Evolutionary conservation across 192 early-diverging fungal species (phyloP).

Genomic region (Obelidium mucronatum): DNA sequence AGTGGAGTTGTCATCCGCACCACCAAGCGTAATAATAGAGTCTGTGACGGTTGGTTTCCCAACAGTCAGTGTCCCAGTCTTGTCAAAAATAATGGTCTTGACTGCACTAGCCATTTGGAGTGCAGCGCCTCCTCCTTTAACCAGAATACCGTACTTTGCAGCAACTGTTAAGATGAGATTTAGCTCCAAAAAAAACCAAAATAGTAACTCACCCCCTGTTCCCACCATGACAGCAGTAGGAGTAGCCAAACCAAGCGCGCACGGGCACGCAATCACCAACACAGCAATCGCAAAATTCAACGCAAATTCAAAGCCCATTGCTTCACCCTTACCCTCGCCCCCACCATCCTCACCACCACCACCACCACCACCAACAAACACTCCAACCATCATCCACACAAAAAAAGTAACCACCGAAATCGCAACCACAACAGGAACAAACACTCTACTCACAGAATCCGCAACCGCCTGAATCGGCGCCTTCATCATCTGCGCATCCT

Average conservation of each 20-base stretch:
- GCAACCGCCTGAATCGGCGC: constrained; percentile 95
- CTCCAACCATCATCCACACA: constrained; percentile 67
- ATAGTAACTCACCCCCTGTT: constrained; percentile 69
- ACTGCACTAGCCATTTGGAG: constrained; percentile 71
- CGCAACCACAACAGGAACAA: constrained; percentile 87
- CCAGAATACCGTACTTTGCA: constrained; percentile 91
- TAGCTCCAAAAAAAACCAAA: constrained; percentile 2
- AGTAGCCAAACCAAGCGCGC: constrained; percentile 93
- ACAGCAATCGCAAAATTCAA: constrained; percentile 76
- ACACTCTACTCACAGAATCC: constrained; percentile 84
- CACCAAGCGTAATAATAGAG: neutral
- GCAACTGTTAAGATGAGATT: constrained; percentile 62
- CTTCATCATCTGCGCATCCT: constrained; percentile 92
- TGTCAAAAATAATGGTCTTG: constrained; percentile 78
- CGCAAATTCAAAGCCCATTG: constrained; percentile 24
- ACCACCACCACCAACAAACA: too few relatives aligned
- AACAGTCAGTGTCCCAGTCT: constrained; percentile 82
- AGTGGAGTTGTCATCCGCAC: too few relatives aligned
- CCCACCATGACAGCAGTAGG: constrained; percentile 99
- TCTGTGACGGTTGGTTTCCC: constrained; percentile 72
- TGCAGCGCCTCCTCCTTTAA: constrained; percentile 79
- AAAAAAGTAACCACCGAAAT: constrained; percentile 75
- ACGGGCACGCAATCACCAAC: constrained; percentile 97
- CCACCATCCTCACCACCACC: neutral
- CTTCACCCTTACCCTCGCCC: neutral